Percentiles rank a stretch among this genome's conserved stretches.
Conservation (phyloP, 805 yeast species). For the Candida ponderosae region DNA sequence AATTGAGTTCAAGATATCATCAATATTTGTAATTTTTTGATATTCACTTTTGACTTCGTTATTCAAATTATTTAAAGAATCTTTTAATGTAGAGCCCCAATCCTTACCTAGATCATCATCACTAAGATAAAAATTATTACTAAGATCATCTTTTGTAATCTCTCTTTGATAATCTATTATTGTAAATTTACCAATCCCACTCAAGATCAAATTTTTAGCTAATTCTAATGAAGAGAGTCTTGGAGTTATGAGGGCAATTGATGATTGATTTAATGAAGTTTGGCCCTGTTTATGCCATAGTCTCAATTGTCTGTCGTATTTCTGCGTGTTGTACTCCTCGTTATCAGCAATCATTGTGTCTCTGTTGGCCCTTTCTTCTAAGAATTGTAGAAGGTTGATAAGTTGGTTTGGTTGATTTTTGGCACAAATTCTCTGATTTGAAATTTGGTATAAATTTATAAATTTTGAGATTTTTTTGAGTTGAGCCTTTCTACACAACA, state of each 20-base stretch:
- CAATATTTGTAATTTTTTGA: conserved; percentile 6
- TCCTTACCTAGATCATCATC: conserved; percentile 33
- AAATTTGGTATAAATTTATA: no score
- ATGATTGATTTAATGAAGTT: conserved; percentile 41
- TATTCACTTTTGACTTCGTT: conserved; percentile 41
- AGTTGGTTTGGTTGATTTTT: no score
- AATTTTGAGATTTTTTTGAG: no score
- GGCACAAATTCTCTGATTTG: no score
- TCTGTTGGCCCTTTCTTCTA: no score
- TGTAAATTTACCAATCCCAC: conserved; percentile 62
- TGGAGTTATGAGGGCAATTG: conserved; percentile 54
- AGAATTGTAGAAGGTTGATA: no score
- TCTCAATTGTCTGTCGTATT: conserved; percentile 82
- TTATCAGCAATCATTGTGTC: no score
- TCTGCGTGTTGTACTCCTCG: conserved; percentile 30
- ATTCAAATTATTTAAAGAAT: conserved; percentile 48
- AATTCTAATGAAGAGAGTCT: conserved; percentile 56
- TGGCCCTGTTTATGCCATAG: conserved; percentile 86
- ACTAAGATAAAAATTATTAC: conserved; percentile 56
- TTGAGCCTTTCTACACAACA: no score
- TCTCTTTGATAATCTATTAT: conserved; percentile 39
- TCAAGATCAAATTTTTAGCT: conserved; percentile 70
- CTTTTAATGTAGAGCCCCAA: conserved; percentile 31
- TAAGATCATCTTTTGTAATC: conserved; percentile 37
- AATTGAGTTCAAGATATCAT: conserved; percentile 8